Conservation (phyloP, 768 basidiomycete species). For the Paxillus involutus region DNA sequence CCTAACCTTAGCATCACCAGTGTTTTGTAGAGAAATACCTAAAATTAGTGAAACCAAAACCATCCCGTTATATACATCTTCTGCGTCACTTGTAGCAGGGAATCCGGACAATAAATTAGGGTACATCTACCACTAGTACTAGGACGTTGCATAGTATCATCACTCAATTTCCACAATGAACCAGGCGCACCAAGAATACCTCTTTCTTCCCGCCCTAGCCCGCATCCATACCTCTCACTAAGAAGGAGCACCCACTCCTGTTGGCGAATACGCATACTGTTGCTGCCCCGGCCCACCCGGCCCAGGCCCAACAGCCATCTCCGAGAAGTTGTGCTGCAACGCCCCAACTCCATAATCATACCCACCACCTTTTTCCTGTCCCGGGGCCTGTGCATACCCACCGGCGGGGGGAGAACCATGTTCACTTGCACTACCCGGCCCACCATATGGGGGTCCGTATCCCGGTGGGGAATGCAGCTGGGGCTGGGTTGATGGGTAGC, state of each 20-base stretch:
- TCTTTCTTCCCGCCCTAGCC: background rate
- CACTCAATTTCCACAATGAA: background rate
- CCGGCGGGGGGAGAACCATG: constrained; percentile 17
- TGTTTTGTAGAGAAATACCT: too few relatives aligned
- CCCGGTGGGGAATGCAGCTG: constrained; percentile 16
- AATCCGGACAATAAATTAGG: background rate
- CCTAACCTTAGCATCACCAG: too few relatives aligned
- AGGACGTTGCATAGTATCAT: background rate
- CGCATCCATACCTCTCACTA: background rate
- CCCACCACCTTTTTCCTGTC: constrained; percentile 17
- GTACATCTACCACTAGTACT: background rate
- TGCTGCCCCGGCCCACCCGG: constrained; percentile 11
- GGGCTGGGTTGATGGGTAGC: constrained; percentile 15
- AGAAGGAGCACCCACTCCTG: constrained; percentile 13
- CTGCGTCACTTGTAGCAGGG: background rate
- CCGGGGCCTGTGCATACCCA: constrained; percentile 1
- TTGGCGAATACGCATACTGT: constrained; percentile 22
- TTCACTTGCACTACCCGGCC: constrained; percentile 20
- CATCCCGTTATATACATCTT: background rate
- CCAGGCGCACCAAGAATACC: background rate
- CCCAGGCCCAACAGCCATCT: constrained; percentile 26
- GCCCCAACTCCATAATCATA: constrained; percentile 24
- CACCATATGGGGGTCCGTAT: constrained; percentile 11
- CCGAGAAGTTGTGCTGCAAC: constrained; percentile 32
- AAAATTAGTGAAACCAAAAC: background rate